Percentiles rank a stretch among this genome's conserved stretches.
phyloP scores from a whole-genome alignment of 2,329 filamentous ascomycete genomes.

The Pseudogymnoascus sp. region DNA sequence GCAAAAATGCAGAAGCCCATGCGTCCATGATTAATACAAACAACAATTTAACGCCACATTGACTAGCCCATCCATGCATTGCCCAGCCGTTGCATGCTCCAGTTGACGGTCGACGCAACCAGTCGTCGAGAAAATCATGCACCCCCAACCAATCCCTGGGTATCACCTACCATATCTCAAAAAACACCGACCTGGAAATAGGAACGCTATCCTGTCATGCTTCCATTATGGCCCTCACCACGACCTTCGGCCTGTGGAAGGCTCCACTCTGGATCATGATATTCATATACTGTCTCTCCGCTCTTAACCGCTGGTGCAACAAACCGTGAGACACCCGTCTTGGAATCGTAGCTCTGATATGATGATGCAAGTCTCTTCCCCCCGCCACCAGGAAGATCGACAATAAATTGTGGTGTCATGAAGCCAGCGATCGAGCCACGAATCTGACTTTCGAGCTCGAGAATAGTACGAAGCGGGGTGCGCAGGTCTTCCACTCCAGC shows the following conservation, averaged over 20 bases:
- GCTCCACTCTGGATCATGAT: constrained; percentile 43
- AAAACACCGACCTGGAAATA: neutral
- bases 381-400: constrained; percentile 56
- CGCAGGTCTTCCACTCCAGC: constrained; percentile 53
- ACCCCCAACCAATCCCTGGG: neutral
- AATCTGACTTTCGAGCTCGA: constrained; percentile 50
- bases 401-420: constrained; percentile 54
- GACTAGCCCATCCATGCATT: neutral
- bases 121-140: neutral
- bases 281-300: constrained; percentile 44
- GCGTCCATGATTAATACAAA: neutral
- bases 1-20: constrained; percentile 2
- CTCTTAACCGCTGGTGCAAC: constrained; percentile 47
- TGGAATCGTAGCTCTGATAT: constrained; percentile 45
- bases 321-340: constrained; percentile 48
- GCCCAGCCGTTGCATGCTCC: neutral
- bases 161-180: neutral
- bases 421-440: constrained; percentile 56
- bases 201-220: neutral
- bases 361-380: constrained; percentile 54
- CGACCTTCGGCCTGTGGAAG: neutral
- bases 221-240: neutral
- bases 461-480: constrained; percentile 51
- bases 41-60: neutral
- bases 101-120: neutral